Evolutionary conservation across 2,329 filamentous ascomycete species (phyloP).

Genomic region (Colletotrichum orchidophilum): DNA sequence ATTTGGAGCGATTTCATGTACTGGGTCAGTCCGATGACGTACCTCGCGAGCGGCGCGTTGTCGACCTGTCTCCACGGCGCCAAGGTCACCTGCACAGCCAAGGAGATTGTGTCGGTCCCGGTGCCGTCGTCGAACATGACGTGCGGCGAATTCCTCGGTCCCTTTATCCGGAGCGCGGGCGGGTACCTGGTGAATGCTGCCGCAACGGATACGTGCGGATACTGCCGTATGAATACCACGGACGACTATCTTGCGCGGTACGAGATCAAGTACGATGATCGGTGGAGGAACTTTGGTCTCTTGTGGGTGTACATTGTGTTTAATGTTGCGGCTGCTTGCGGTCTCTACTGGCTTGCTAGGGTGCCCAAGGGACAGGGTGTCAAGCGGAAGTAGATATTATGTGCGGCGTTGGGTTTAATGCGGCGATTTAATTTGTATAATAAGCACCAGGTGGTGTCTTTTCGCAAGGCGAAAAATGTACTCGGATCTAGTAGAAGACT

Average conservation of each 20-base stretch:
- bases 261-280: conserved; percentile 55
- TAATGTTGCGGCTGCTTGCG: conserved; percentile 58
- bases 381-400: not conserved
- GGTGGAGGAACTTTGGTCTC: conserved; percentile 63
- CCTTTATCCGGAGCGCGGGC: conserved; percentile 22
- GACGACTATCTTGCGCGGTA: conserved; percentile 50
- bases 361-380: conserved; percentile 38
- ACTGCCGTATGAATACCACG: conserved; percentile 48
- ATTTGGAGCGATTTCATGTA: conserved; percentile 38
- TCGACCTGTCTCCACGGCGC: conserved; percentile 38
- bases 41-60: conserved; percentile 40
- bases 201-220: conserved; percentile 55
- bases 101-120: conserved; percentile 33
- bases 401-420: not conserved
- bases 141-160: conserved; percentile 32
- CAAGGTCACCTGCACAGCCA: conserved; percentile 26
- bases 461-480: not conserved
- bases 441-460: not conserved
- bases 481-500: too few relatives aligned
- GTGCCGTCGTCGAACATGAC: conserved; percentile 22
- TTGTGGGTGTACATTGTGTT: conserved; percentile 63
- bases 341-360: conserved; percentile 54
- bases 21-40: conserved; percentile 40
- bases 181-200: conserved; percentile 32
- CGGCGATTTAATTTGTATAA: not conserved